Conservation (phyloP, 2,329 filamentous ascomycete species). For the Colletotrichum orchidophilum region DNA sequence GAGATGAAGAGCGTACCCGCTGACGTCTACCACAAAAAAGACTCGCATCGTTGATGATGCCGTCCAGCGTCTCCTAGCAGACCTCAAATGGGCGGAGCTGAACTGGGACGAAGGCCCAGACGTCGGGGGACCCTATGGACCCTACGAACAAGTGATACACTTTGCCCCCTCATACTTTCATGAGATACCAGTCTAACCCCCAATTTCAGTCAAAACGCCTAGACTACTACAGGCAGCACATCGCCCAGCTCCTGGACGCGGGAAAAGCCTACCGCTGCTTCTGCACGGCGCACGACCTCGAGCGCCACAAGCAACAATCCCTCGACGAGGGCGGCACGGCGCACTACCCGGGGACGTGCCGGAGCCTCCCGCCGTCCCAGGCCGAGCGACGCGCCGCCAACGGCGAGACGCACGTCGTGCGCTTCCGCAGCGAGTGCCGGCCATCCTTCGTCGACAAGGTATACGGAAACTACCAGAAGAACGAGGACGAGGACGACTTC, state of each 20-base stretch:
- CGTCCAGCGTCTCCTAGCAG: conserved; percentile 78
- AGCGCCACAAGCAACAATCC: conserved; percentile 70
- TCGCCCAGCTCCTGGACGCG: conserved; percentile 71
- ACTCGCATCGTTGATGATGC: conserved; percentile 84
- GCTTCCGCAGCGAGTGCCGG: conserved; percentile 73
- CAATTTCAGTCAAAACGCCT: conserved; percentile 77
- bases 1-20: background rate
- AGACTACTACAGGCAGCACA: conserved; percentile 75
- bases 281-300: conserved; percentile 78
- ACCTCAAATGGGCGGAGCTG: conserved; percentile 88
- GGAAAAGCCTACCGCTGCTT: conserved; percentile 93
- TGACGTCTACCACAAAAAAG: conserved; percentile 51
- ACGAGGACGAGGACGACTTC: conserved; percentile 76
- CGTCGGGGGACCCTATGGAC: conserved; percentile 81
- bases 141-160: conserved; percentile 79
- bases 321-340: conserved; percentile 59
- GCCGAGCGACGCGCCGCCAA: conserved; percentile 74
- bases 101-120: conserved; percentile 96
- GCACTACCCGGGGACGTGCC: conserved; percentile 73
- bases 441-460: conserved; percentile 80
- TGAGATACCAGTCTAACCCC: background rate
- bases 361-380: conserved; percentile 70
- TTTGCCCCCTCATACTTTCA: background rate
- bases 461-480: conserved; percentile 73
- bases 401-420: conserved; percentile 79